Base-by-base conservation (phyloP, 768 basidiomycete species). In the Kwoniella dejecticola region DNA sequence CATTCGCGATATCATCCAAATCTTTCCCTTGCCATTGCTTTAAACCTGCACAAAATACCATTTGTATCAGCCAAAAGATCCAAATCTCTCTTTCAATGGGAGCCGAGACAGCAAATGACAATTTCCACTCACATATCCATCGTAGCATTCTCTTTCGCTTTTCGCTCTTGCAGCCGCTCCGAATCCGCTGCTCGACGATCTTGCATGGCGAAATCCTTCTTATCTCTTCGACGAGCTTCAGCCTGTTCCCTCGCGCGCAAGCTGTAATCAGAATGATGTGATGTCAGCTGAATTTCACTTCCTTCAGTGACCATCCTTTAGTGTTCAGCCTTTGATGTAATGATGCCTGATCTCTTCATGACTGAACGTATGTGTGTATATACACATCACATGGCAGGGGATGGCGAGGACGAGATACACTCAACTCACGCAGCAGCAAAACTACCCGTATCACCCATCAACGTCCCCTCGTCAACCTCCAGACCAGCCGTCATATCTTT, bases 61-160 rank as follows among this genome's bases (percentile, higher is more conserved):
- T n/a, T n/a, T n/a, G n/a, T n/a, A n/a, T n/a, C n/a, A n/a, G n/a
- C n/a, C n/a, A n/a, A n/a, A n/a, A n/a, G n/a, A n/a, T n/a, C n/a
- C n/a, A n/a, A n/a, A n/a, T n/a, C n/a, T n/a, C n/a, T n/a, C n/a
- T n/a, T n/a, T n/a, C n/a, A n/a, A n/a, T n/a, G n/a, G n/a, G n/a
- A n/a, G n/a, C n/a, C n/a, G n/a, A n/a, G n/a, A n/a, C n/a, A n/a
- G n/a, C n/a, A n/a, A n/a, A 19, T 36, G 12, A 36, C 19, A 7
- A 24, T 10, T 8, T 30, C 17, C 2, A 68, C 74, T 67, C 50
- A 92, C 91, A 93, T 94, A 59, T 91, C 91, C 91, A 97, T 97
- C 0, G 91, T 96, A 17, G 87, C 89, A 76, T 86, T 87, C 71
- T 96, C 92, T 74, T 90, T 93, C 72, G 88, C 86, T 68, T 84